phyloP scores from a whole-genome alignment of 2,329 filamentous ascomycete genomes.

The Calonectria pauciramosa region DNA sequence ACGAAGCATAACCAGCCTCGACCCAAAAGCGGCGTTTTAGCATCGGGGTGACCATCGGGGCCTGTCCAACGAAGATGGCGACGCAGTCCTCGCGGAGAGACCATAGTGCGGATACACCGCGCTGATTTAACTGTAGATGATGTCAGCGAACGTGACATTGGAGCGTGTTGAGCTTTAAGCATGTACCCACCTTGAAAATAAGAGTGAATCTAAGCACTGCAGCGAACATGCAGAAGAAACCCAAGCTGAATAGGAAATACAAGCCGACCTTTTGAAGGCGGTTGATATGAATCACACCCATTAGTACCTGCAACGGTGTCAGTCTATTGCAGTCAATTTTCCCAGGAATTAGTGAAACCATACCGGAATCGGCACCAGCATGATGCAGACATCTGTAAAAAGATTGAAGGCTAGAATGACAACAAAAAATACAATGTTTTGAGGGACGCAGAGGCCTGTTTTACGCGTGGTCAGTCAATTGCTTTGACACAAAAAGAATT shows the following conservation, averaged over 20 bases:
- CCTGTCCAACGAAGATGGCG: background rate
- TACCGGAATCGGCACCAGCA: slow-evolving; percentile 3
- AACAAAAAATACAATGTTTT: slow-evolving; percentile 1
- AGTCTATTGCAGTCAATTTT: background rate
- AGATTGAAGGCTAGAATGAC: background rate
- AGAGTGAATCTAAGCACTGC: background rate
- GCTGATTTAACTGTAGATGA: background rate
- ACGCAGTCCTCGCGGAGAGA: background rate
- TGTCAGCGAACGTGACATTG: background rate
- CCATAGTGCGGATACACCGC: background rate
- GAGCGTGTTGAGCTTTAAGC: background rate
- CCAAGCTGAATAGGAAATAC: background rate
- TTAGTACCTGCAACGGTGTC: background rate
- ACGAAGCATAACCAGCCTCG: background rate
- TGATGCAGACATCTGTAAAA: background rate
- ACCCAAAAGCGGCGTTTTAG: background rate
- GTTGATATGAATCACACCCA: background rate
- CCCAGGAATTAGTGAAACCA: background rate
- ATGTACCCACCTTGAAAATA: background rate
- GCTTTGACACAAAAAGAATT: no score
- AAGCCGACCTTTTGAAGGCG: background rate
- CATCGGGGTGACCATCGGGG: background rate
- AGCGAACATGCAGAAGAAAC: background rate
- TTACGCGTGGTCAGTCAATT: background rate
- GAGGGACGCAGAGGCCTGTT: background rate